phyloP scores from a whole-genome alignment of 78 protist genomes.

The Goniomonas avonlea region DNA sequence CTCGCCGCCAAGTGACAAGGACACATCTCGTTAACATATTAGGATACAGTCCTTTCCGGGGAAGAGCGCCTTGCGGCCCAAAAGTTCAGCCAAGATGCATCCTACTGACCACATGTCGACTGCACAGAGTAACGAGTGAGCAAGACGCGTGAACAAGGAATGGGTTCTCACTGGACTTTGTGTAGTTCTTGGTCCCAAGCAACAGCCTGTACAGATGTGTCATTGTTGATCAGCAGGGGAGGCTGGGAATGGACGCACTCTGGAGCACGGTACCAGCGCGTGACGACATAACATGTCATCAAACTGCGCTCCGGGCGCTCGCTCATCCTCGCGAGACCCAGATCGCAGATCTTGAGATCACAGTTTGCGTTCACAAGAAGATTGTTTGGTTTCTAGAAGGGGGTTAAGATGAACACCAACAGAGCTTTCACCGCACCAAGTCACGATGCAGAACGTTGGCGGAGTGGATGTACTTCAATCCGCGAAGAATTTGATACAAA shows the following conservation, averaged over 20 bases:
- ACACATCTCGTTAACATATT: neutral
- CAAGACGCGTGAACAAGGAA: too few relatives aligned
- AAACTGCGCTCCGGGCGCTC: neutral
- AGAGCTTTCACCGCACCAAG: neutral
- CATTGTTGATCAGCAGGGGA: constrained; percentile 36
- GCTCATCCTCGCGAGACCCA: constrained; percentile 31
- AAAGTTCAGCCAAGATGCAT: constrained; percentile 66
- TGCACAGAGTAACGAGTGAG: too few relatives aligned
- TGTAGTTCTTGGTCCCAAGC: too few relatives aligned
- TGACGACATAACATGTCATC: constrained; percentile 60
- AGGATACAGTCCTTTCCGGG: constrained; percentile 28
- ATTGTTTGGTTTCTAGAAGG: constrained; percentile 86
- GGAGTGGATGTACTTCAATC: constrained; percentile 84
- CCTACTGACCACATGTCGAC: constrained; percentile 69
- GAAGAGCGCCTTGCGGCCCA: constrained; percentile 43
- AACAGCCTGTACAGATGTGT: neutral
- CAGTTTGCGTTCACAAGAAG: constrained; percentile 89
- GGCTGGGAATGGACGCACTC: too few relatives aligned
- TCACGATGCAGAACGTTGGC: constrained; percentile 89
- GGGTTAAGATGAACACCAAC: too few relatives aligned
- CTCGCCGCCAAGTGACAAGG: neutral
- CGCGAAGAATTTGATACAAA: constrained; percentile 46
- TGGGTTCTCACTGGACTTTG: too few relatives aligned
- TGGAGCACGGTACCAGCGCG: constrained; percentile 78
- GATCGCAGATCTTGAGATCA: constrained; percentile 74